Base-by-base conservation (phyloP, 371 early-diverging fungal species). In the Zychaea mexicana region DNA sequence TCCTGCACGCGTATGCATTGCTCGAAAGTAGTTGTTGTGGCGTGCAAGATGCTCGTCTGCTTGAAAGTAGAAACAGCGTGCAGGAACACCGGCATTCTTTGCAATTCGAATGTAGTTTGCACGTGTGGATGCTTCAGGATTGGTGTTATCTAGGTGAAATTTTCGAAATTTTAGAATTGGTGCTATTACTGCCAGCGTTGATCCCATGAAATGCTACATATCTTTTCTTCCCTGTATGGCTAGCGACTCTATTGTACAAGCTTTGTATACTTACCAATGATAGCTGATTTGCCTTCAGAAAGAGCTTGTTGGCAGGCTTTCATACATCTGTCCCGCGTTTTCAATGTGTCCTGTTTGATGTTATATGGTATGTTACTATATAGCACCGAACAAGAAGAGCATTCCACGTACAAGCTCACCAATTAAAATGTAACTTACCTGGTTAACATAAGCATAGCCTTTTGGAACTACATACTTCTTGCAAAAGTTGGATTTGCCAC, bases 401-500 rank as follows among this genome's bases (percentile, higher is more conserved):
- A 42, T 22, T 17, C 5, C n/a, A 19, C n/a, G n/a, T n/a, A n/a
- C n/a, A n/a, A n/a, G n/a, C n/a, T n/a, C n/a, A n/a, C n/a, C n/a
- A n/a, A n/a, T n/a, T n/a, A n/a, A n/a, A n/a, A n/a, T n/a, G n/a
- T n/a, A n/a, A n/a, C 53, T 64, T 69, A 77, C 94, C 80, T 93
- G 95, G 71, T 95, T 96, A 60, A 96, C 81, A 61, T 90, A 85
- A 21, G 81, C 84, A 65, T 93, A 93, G 0, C 88, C 89, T 28
- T 85, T 73, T 1, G 86, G 79, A 7, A 84, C 69, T 33, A 93
- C 71, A 33, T 89, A 78, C 19, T 70, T 81, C 2, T 73, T 72
- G 4, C 87, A 85, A 78, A 95, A 94, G 2, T 83, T 85, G 0
- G 92, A 85, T 71, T 96, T 97, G n/a, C 97, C 97, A 27, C 87